These are phyloP conservation scores for Aspergillus ochraceoroseus DNA, from an alignment of 2,329 filamentous ascomycete species.

Conservation along the genomic window DNA sequence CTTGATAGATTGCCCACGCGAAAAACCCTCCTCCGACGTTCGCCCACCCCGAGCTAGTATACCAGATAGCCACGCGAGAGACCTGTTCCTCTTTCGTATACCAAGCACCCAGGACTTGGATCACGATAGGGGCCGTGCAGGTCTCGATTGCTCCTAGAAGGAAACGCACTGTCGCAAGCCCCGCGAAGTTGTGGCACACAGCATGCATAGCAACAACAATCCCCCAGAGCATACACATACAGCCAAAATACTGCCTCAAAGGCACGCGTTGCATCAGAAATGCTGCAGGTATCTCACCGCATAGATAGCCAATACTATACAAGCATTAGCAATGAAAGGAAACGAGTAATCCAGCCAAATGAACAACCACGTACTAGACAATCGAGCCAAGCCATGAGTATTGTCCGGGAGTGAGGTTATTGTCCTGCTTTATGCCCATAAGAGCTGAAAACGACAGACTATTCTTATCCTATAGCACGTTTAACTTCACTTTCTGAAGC, in stretches of 20 bases:
- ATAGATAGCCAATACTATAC: slow-evolving; percentile 3
- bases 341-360: too few relatives aligned
- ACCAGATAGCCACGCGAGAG: slow-evolving; percentile 15
- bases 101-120: neutral
- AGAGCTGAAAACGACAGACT: slow-evolving; percentile 5
- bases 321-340: too few relatives aligned
- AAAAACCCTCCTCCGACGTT: slow-evolving; percentile 8
- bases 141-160: slow-evolving; percentile 6
- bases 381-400: slow-evolving; percentile 5
- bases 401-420: neutral
- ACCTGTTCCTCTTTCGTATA: slow-evolving; percentile 9
- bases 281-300: slow-evolving; percentile 6
- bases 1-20: slow-evolving; percentile 8
- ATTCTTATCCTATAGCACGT: slow-evolving; percentile 1
- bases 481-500: too few relatives aligned
- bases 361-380: slow-evolving; percentile 5
- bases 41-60: slow-evolving; percentile 13
- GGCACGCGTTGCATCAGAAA: slow-evolving; percentile 8
- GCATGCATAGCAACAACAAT: slow-evolving; percentile 4
- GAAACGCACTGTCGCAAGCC: slow-evolving; percentile 3
- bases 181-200: slow-evolving; percentile 1
- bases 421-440: slow-evolving; percentile 7
- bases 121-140: neutral
- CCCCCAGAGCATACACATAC: slow-evolving; percentile 9
- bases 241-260: slow-evolving; percentile 2